Conservation (phyloP, 169 alveolate genomes). For the Amoebophrya sp. region DNA sequence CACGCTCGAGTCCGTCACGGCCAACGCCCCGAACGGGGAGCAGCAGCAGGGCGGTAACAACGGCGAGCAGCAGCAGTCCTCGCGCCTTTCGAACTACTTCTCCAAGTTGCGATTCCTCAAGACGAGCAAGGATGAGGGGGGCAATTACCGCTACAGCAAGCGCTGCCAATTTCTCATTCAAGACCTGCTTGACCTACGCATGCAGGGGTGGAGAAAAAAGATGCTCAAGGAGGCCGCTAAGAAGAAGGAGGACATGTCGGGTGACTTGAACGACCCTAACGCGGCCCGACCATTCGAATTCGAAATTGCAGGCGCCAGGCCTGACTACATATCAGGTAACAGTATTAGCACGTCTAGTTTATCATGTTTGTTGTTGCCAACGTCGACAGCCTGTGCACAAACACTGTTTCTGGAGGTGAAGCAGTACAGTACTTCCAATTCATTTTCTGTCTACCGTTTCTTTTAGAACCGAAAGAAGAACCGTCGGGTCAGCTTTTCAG, state of each 20-base stretch:
- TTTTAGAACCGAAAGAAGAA: not conserved
- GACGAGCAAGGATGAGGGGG: not conserved
- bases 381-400: too few species aligned
- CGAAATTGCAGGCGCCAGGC: not conserved
- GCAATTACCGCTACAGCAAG: not conserved
- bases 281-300: not conserved
- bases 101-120: not conserved
- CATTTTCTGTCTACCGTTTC: not conserved
- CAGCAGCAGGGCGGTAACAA: not conserved
- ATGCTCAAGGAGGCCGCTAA: not conserved
- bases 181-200: constrained; percentile 12
- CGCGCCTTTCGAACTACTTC: not conserved
- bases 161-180: constrained; percentile 2
- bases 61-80: not conserved
- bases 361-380: not conserved
- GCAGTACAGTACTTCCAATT: not conserved
- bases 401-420: too few species aligned
- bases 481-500: not conserved
- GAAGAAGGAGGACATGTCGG: not conserved
- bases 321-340: not conserved
- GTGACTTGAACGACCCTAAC: not conserved
- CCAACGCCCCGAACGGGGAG: not conserved
- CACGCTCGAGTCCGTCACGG: not conserved
- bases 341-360: not conserved
- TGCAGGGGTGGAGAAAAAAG: not conserved